Evolutionary conservation across 2,329 filamentous ascomycete genomes (phyloP), one percentile per base, ranked within the genome.

Genomic region (Aspergillus neotritici): DNA sequence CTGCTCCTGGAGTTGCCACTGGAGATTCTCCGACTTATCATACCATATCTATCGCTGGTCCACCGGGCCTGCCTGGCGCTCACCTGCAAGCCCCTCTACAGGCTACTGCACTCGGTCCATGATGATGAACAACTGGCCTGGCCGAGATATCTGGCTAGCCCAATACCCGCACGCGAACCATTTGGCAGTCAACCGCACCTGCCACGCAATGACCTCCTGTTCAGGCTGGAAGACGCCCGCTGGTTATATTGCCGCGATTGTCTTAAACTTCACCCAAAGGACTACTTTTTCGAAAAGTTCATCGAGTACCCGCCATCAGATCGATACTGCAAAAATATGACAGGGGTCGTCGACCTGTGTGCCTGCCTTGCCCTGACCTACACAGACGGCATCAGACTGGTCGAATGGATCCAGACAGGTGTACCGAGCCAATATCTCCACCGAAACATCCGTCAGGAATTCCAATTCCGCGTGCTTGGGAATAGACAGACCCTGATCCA

Each of bases 81-180:
- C 13, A 42, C 31, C 33, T 46, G 44, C 36, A 46, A 39, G 34
- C 21, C 31, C 12, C 28, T 46, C 11, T 38, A 46, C 29, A 16
- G 15, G 32, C 31, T 39, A 7, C 14, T 42, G 4, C 2, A 16
- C 25, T 34, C 16, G 11, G 15, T 28, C 31, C 28, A n/a, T 15
- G 15, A 38, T 3, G 31, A 46, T 14, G 14, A 39, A 29, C 28
- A 21, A 7, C 40, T 46, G 4, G 32, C 43, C 16, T 45, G 43
- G 43, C 43, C 43, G 11, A 25, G 33, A 10, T 33, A 29, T 4
- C 34, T 45, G n/a, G 43, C 43, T 12, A 34, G n/a, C 16, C 25
- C 13, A 28, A 7, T 13, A 10, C 30, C 13, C 12, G 12, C 4
- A 3, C 4, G 11, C 31, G 14, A 31, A 14, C 4, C 17, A 28